Evolutionary conservation across 2,329 filamentous ascomycete genomes (phyloP), one percentile per base, ranked within the genome.

Genomic region (Alternaria infectoria): DNA sequence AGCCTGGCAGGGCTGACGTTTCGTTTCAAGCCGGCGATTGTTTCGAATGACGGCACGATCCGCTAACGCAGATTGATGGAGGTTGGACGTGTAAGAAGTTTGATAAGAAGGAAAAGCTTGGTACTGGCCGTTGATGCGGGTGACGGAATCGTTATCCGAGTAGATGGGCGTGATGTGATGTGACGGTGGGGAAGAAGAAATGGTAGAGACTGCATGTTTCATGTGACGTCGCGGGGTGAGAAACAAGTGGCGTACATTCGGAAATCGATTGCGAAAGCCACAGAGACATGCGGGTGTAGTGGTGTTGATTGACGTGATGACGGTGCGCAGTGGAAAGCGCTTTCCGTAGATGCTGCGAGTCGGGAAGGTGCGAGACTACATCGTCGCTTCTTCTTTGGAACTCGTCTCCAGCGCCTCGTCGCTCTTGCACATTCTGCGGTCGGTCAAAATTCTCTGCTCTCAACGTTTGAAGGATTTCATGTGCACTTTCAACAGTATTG

Each of bases 41-140:
- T 70, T 72, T 69, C 66, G 55, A 52, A 25, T 44, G 40, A 56
- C 68, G 66, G 68, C 61, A 63, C 61, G 57, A 66, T 19, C 66
- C 64, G 66, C 59, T 44, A 60, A 54, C 36, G 59, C 57, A 63
- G 62, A 49, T 59, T 61, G 59, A 64, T 50, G 55, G 55, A 46
- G 46, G 51, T 54, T 36, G 25, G 52, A 44, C 44, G 46, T 59
- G 59, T 64, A 19, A 49, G 50, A 62, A 49, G 59, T 68, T 57
- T 69, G 62, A 71, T 71, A 69, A 69, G 61, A 69, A 51, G 68
- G 65, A 51, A 66, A 32, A 54, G 50, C 62, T 66, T 65, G 56
- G 66, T 52, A 60, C 59, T 57, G 51, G 36, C 59, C 19, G 30
- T 61, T 62, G 64, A 69, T 69, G 64, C 66, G 25, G 54, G 28